phyloP scores from a whole-genome alignment of 1,139 yeast genomes.

The Taphrina confusa region DNA sequence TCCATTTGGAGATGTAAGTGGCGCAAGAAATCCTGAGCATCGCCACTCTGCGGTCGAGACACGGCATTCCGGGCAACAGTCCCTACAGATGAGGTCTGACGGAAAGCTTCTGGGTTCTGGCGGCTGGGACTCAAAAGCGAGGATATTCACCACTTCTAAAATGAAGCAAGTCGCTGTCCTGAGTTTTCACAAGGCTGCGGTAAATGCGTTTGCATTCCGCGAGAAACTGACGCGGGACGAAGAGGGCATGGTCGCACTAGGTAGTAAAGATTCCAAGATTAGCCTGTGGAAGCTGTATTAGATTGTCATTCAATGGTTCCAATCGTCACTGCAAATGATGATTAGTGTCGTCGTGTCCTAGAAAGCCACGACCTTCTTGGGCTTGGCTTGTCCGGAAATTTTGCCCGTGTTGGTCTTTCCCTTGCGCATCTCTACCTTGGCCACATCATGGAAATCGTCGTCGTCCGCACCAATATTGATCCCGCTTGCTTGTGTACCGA shows the following conservation, averaged over 20 bases:
- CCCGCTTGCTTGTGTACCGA: conserved; percentile 27
- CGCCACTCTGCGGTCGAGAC: conserved; percentile 7
- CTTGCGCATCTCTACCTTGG: conserved; percentile 7
- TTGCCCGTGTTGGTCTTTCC: background rate
- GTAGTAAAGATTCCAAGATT: conserved; percentile 30
- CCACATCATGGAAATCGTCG: conserved; percentile 36
- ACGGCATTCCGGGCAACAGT: conserved; percentile 27
- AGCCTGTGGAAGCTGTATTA: conserved; percentile 33
- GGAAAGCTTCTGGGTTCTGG: conserved; percentile 11
- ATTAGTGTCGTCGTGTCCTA: no score
- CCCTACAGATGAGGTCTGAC: conserved; percentile 15
- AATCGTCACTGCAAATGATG: no score
- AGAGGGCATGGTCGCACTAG: conserved; percentile 17
- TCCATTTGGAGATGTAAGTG: background rate
- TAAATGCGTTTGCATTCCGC: conserved; percentile 13
- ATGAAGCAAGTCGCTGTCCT: conserved; percentile 32
- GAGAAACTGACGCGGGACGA: background rate
- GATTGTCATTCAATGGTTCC: background rate
- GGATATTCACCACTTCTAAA: background rate
- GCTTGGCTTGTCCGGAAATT: background rate
- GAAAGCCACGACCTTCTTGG: conserved; percentile 18
- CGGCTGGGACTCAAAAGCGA: conserved; percentile 26
- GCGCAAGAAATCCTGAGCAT: background rate
- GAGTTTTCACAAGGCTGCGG: conserved; percentile 15
- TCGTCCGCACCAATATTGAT: conserved; percentile 33